Evolutionary conservation across 2,329 filamentous ascomycete species (phyloP).

Genomic region (Septoria linicola): DNA sequence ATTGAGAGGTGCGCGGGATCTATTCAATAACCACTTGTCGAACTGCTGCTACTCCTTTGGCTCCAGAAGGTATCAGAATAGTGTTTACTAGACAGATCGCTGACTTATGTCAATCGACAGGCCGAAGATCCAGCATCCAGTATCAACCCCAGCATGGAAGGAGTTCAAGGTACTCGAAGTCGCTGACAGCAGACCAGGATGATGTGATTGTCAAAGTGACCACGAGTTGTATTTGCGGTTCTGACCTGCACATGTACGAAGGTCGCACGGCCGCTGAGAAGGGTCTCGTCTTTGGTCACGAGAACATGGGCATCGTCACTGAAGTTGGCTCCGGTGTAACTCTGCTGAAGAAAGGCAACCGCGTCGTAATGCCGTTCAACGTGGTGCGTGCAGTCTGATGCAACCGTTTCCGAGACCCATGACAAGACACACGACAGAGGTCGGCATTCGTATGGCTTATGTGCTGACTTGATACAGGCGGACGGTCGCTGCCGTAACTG

Average conservation of each 20-base stretch:
- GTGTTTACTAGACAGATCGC: no score
- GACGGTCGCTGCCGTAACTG: conserved; percentile 64
- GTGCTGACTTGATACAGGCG: conserved; percentile 67
- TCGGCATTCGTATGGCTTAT: no score
- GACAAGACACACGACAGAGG: no score
- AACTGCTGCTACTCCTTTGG: no score
- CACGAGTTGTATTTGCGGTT: conserved; percentile 52
- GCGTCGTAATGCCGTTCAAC: conserved; percentile 66
- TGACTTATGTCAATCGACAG: background rate
- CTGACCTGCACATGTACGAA: conserved; percentile 49
- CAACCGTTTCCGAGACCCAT: no score
- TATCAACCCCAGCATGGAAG: background rate
- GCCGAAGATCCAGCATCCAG: conserved; percentile 61
- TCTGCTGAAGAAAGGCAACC: conserved; percentile 61
- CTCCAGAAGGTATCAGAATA: no score
- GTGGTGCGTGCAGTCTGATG: conserved; percentile 62
- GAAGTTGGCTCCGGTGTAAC: conserved; percentile 62
- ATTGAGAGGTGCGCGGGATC: conserved; percentile 43
- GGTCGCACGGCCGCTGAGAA: conserved; percentile 62
- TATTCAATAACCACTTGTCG: no score
- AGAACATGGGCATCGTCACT: conserved; percentile 33
- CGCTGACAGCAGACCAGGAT: conserved; percentile 41
- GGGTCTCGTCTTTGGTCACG: conserved; percentile 53
- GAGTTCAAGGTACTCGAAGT: no score
- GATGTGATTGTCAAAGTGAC: conserved; percentile 66